A percentile compares a stretch with the other conserved stretches of the same genome.
Conservation (phyloP, 2,329 filamentous ascomycete species). For the Fusarium austroafricanum region DNA sequence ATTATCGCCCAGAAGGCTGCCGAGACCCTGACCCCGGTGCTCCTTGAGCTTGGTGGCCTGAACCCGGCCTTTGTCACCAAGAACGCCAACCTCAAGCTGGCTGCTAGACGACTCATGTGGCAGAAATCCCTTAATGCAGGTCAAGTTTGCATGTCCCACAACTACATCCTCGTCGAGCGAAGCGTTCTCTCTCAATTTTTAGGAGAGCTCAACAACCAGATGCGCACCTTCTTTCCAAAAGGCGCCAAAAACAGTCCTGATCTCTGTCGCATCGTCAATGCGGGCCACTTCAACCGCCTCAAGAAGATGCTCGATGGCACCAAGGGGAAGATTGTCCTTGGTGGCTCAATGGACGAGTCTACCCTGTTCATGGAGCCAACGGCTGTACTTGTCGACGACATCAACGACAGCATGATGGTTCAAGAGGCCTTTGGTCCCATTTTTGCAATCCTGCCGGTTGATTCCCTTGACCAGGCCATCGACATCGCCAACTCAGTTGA, state of each 20-base stretch:
- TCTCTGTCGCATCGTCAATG: conserved; percentile 83
- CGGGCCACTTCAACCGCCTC: conserved; percentile 80
- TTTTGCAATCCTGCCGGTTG: conserved; percentile 82
- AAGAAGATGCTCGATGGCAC: conserved; percentile 91
- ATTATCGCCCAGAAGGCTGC: conserved; percentile 93
- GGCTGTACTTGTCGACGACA: conserved; percentile 82
- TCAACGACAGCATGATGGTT: conserved; percentile 78
- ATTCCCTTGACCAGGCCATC: conserved; percentile 87
- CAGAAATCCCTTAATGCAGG: conserved; percentile 88
- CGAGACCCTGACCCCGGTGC: conserved; percentile 85
- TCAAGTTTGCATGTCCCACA: conserved; percentile 92
- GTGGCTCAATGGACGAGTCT: conserved; percentile 83
- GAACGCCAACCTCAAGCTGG: conserved; percentile 81
- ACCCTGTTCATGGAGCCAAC: conserved; percentile 92
- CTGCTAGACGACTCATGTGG: conserved; percentile 88
- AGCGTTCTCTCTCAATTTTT: conserved; percentile 78
- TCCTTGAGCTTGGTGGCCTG: conserved; percentile 88
- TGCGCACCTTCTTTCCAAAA: conserved; percentile 84
- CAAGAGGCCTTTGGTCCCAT: conserved; percentile 96
- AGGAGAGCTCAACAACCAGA: conserved; percentile 75
- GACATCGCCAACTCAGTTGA: conserved; percentile 82
- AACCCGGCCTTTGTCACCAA: conserved; percentile 95
- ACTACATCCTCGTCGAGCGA: conserved; percentile 88
- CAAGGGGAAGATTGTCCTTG: conserved; percentile 85
- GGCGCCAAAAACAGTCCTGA: conserved; percentile 84